These are phyloP conservation scores for Diplosphaera chodatii DNA, from an alignment of 139 green algal genomes.

Conservation along the genomic window DNA sequence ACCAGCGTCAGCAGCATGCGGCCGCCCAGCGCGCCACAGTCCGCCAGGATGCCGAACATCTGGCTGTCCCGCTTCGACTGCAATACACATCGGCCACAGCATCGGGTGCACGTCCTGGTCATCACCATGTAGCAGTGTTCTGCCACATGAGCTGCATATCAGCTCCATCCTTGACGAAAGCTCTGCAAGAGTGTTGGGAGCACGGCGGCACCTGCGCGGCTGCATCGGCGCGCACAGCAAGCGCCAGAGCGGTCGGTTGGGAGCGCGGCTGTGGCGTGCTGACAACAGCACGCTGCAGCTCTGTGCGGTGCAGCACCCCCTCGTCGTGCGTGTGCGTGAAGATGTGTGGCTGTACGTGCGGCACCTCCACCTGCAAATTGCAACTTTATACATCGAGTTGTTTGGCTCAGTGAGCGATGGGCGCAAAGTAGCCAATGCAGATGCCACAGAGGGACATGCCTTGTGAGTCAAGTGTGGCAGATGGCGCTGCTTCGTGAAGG, in stretches of 20 bases:
- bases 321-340: neutral
- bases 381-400: too few species aligned
- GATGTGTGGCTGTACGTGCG: neutral
- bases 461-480: too few species aligned
- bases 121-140: too few species aligned
- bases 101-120: too few species aligned
- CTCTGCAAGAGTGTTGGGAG: too few species aligned
- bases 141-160: too few species aligned
- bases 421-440: too few species aligned
- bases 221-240: neutral
- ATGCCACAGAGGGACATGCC: too few species aligned
- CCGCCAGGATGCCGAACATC: neutral
- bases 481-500: too few species aligned
- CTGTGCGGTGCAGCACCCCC: neutral
- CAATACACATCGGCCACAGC: neutral
- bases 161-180: too few species aligned
- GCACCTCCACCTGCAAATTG: neutral
- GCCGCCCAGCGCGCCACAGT: neutral
- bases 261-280: too few species aligned
- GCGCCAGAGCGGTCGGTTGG: neutral
- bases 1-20: neutral
- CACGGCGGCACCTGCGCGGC: neutral
- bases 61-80: neutral
- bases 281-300: neutral
- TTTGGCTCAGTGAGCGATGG: too few species aligned